phyloP scores from a whole-genome alignment of 2,329 filamentous ascomycete genomes.

The Dothideomycetidae sp. region DNA sequence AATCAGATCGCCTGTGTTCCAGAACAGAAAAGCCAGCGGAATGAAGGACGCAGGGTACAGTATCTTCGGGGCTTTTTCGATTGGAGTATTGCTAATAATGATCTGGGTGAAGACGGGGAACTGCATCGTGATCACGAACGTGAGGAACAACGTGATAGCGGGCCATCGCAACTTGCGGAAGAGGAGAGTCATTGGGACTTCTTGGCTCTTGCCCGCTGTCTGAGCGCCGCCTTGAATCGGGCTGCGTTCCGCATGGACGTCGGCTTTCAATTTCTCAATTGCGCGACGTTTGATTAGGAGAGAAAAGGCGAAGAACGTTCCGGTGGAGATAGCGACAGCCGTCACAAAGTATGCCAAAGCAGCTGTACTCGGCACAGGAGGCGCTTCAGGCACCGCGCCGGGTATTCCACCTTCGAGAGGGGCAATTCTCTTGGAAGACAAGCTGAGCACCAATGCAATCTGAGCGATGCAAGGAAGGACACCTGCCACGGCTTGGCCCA shows the following conservation, averaged over 20 bases:
- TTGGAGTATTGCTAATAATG: conserved; percentile 29
- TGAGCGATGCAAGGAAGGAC: conserved; percentile 80
- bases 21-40: conserved; percentile 77
- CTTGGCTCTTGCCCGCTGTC: conserved; percentile 27
- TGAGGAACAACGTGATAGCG: conserved; percentile 61
- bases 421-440: conserved; percentile 37
- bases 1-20: conserved; percentile 77
- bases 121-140: conserved; percentile 79
- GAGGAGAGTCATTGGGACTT: conserved; percentile 48
- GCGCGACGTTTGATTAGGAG: conserved; percentile 49
- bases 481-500: conserved; percentile 80
- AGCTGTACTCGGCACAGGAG: conserved; percentile 45
- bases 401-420: conserved; percentile 27
- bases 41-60: conserved; percentile 69
- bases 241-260: conserved; percentile 8
- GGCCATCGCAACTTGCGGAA: conserved; percentile 69
- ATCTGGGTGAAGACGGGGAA: conserved; percentile 76
- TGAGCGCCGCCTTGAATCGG: neutral
- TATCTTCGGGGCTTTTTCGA: conserved; percentile 38
- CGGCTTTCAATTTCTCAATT: conserved; percentile 14
- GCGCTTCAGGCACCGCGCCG: conserved; percentile 13
- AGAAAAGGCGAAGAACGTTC: conserved; percentile 58
- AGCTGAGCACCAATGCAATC: conserved; percentile 55
- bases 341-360: conserved; percentile 88
- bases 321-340: conserved; percentile 59